phyloP scores from a whole-genome alignment of 371 early-diverging fungal genomes.

The Massospora cicadina region DNA sequence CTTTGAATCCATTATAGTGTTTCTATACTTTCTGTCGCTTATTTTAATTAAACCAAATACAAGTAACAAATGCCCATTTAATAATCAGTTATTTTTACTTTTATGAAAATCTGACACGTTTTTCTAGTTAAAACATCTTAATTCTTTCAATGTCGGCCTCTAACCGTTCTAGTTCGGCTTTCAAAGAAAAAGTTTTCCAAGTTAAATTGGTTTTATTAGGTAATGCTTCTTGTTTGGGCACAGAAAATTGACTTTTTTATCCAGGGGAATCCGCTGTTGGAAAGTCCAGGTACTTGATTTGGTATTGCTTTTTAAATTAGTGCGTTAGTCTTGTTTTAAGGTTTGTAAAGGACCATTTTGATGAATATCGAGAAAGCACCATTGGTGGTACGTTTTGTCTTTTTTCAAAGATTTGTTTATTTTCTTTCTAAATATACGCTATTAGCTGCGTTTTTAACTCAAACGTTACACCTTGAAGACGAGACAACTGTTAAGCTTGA shows the following conservation, averaged over 20 bases:
- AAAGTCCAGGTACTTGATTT: constrained; percentile 55
- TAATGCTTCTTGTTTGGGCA: constrained; percentile 16
- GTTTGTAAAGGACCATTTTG: constrained; percentile 92
- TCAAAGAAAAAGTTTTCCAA: constrained; percentile 36
- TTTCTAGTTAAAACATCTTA: too few relatives aligned
- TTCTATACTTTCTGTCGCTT: too few relatives aligned
- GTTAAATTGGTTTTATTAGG: constrained; percentile 70
- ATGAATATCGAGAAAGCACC: constrained; percentile 95
- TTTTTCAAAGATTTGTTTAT: not conserved
- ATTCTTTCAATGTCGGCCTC: not conserved
- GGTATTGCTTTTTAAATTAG: constrained; percentile 29
- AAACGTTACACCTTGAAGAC: constrained; percentile 48
- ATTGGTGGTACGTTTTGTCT: constrained; percentile 73
- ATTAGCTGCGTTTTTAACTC: constrained; percentile 67
- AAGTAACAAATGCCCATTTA: too few relatives aligned
- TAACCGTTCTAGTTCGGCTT: constrained; percentile 1
- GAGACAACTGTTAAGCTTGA: constrained; percentile 61
- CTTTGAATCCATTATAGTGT: too few relatives aligned
- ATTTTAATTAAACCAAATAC: too few relatives aligned
- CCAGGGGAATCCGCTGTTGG: constrained; percentile 78
- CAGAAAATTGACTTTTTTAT: constrained; percentile 1
- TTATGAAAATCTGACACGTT: too few relatives aligned
- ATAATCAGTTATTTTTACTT: too few relatives aligned
- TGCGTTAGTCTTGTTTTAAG: constrained; percentile 67
- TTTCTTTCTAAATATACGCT: constrained; percentile 1